These are phyloP conservation scores for Saccharomyces uvarum DNA, from an alignment of 1,139 yeast species.

Conservation along the genomic window DNA sequence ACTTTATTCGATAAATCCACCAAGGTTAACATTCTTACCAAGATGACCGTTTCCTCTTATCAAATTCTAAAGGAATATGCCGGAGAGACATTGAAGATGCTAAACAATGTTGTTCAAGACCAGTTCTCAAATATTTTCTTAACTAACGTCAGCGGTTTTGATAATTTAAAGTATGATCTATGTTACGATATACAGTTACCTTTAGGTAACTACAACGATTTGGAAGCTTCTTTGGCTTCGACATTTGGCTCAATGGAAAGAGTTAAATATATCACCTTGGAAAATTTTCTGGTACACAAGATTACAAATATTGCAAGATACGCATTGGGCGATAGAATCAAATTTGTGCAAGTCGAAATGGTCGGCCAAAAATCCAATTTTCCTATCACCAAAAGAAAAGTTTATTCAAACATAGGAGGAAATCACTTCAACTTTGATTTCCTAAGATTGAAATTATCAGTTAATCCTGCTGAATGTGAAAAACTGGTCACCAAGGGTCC, in stretches of 20 bases:
- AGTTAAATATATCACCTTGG: slow-evolving; percentile 63
- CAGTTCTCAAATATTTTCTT: slow-evolving; percentile 81
- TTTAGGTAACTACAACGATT: slow-evolving; percentile 8
- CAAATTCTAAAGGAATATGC: slow-evolving; percentile 58
- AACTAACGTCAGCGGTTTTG: slow-evolving; percentile 46
- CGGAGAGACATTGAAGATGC: slow-evolving; percentile 52
- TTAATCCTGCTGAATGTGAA: slow-evolving; percentile 71
- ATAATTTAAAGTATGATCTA: slow-evolving; percentile 59
- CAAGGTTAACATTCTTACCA: slow-evolving; percentile 72
- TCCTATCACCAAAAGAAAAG: slow-evolving; percentile 51
- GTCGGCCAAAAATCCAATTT: slow-evolving; percentile 24
- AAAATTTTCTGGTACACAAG: slow-evolving; percentile 55
- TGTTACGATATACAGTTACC: slow-evolving; percentile 45
- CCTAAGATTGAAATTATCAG: slow-evolving; percentile 52
- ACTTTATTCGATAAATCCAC: slow-evolving; percentile 69
- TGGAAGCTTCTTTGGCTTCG: slow-evolving; percentile 21
- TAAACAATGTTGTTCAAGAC: slow-evolving; percentile 75
- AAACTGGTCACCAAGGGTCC: slow-evolving; percentile 85
- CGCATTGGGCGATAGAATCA: slow-evolving; percentile 64
- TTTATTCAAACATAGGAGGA: slow-evolving; percentile 18
- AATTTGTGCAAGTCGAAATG: slow-evolving; percentile 33
- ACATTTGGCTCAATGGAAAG: slow-evolving; percentile 64
- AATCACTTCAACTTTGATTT: slow-evolving; percentile 26
- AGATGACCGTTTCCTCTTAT: slow-evolving; percentile 68
- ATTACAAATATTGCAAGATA: slow-evolving; percentile 49